A percentile compares a stretch with the other conserved stretches of the same genome.
Evolutionary conservation across 1,139 yeast species (phyloP).

Genomic region (Yamadazyma trypodendri): DNA sequence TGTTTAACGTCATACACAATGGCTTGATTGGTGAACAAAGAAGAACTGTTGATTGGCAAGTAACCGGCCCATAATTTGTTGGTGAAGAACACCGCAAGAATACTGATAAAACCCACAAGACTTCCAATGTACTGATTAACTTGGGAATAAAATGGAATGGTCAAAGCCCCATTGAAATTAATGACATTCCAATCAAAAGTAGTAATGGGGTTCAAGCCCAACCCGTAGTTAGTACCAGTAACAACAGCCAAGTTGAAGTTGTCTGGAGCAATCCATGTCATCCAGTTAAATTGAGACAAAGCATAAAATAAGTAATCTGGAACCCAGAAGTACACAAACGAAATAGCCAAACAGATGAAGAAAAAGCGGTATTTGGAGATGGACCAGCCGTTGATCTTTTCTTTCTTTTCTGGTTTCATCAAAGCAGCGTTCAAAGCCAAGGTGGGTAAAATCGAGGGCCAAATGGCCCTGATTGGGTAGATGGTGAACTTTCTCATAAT

Average conservation of each 20-base stretch:
- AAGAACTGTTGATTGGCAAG: constrained; percentile 54
- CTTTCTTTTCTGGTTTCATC: constrained; percentile 40
- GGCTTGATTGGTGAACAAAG: constrained; percentile 47
- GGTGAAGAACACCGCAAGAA: constrained; percentile 48
- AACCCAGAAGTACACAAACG: constrained; percentile 35
- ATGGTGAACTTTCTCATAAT: constrained; percentile 54
- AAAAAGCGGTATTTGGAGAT: constrained; percentile 33
- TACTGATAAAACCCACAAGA: constrained; percentile 39
- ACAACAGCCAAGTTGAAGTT: constrained; percentile 47
- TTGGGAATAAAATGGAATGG: constrained; percentile 48
- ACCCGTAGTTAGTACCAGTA: constrained; percentile 53
- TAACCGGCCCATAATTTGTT: constrained; percentile 53
- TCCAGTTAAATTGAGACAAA: constrained; percentile 36
- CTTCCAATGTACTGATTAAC: constrained; percentile 43
- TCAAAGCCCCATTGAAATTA: constrained; percentile 24
- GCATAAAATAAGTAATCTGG: constrained; percentile 34
- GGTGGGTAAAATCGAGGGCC: constrained; percentile 58
- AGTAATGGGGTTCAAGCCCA: constrained; percentile 60
- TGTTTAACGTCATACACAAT: constrained; percentile 37
- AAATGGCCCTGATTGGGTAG: constrained; percentile 54
- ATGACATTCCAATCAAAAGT: constrained; percentile 51
- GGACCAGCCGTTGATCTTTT: constrained; percentile 38
- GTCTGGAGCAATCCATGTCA: constrained; percentile 36
- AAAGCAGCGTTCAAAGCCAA: constrained; percentile 57
- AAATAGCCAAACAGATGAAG: constrained; percentile 20